These are phyloP conservation scores for Tylopilus subfusipes DNA, from an alignment of 768 basidiomycete genomes.

Conservation along the genomic window DNA sequence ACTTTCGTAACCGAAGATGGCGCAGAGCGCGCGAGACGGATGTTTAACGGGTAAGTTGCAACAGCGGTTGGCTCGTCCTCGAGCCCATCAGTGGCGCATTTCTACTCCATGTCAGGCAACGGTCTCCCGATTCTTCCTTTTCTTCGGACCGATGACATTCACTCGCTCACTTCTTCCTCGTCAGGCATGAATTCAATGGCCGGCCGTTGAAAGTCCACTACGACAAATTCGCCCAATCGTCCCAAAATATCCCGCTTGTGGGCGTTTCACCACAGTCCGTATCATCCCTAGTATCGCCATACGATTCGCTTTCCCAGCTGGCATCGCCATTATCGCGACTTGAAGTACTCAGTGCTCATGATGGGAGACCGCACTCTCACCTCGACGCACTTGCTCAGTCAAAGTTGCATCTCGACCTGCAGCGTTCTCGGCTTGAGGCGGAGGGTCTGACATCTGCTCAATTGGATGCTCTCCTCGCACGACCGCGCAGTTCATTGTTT, in stretches of 20 bases:
- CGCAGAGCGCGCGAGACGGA: slow-evolving; percentile 75
- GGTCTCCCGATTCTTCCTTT: background rate
- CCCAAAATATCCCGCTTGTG: slow-evolving; percentile 25
- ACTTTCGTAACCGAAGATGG: slow-evolving; percentile 80
- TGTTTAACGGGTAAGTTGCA: slow-evolving; percentile 82
- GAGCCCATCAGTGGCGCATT: background rate
- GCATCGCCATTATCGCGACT: slow-evolving; percentile 21
- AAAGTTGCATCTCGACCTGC: slow-evolving; percentile 23
- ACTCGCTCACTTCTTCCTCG: slow-evolving; percentile 7
- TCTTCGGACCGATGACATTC: background rate
- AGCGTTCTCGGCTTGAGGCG: slow-evolving; percentile 26
- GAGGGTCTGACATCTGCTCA: slow-evolving; percentile 27
- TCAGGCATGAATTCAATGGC: slow-evolving; percentile 85
- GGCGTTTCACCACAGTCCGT: slow-evolving; percentile 21
- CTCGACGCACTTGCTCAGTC: slow-evolving; percentile 24
- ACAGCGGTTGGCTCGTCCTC: background rate
- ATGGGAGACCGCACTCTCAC: slow-evolving; percentile 19
- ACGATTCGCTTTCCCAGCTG: slow-evolving; percentile 25
- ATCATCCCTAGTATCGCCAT: slow-evolving; percentile 13
- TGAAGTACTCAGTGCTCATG: slow-evolving; percentile 24
- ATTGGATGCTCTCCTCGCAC: slow-evolving; percentile 27
- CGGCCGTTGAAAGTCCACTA: slow-evolving; percentile 85
- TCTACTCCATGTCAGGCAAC: too few species aligned
- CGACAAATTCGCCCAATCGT: slow-evolving; percentile 68
- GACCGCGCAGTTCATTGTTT: slow-evolving; percentile 22